phyloP scores from a whole-genome alignment of 2,329 filamentous ascomycete genomes.

The Calonectria leucothoes region DNA sequence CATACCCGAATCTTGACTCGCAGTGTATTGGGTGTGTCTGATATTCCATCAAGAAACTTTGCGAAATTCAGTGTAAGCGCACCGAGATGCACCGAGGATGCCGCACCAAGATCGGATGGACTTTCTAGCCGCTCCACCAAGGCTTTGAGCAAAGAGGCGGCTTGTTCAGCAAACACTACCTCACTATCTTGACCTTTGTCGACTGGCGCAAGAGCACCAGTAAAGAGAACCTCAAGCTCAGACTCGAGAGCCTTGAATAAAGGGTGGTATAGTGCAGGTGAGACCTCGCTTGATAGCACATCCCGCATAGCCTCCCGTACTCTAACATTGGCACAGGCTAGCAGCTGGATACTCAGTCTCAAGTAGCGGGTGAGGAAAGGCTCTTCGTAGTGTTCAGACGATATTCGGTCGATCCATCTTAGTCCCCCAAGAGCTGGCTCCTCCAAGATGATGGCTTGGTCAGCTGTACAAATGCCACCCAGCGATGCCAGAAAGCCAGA shows the following conservation, averaged over 20 bases:
- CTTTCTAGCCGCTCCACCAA: conserved; percentile 74
- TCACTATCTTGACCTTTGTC: conserved; percentile 68
- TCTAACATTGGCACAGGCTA: conserved; percentile 72
- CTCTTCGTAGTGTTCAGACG: conserved; percentile 70
- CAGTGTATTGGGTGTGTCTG: conserved; percentile 66
- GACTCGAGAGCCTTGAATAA: conserved; percentile 74
- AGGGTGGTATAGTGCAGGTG: conserved; percentile 69
- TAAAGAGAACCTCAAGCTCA: conserved; percentile 73
- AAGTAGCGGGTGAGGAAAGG: conserved; percentile 70
- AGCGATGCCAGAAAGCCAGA: conserved; percentile 76
- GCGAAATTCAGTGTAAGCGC: conserved; percentile 74
- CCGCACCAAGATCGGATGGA: conserved; percentile 70
- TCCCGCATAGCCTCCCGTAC: conserved; percentile 76
- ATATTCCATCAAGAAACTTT: conserved; percentile 71
- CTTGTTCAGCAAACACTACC: conserved; percentile 75
- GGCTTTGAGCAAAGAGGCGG: conserved; percentile 70
- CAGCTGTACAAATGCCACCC: conserved; percentile 73
- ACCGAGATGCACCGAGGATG: conserved; percentile 73
- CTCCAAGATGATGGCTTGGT: conserved; percentile 67
- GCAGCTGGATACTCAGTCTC: conserved; percentile 71
- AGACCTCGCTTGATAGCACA: conserved; percentile 73
- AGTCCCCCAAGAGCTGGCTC: conserved; percentile 68
- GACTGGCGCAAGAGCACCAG: conserved; percentile 63
- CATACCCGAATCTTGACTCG: conserved; percentile 78
- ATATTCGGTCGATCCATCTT: conserved; percentile 73